phyloP scores from a whole-genome alignment of 179 eudicot genomes.

The Silene vulgaris region DNA sequence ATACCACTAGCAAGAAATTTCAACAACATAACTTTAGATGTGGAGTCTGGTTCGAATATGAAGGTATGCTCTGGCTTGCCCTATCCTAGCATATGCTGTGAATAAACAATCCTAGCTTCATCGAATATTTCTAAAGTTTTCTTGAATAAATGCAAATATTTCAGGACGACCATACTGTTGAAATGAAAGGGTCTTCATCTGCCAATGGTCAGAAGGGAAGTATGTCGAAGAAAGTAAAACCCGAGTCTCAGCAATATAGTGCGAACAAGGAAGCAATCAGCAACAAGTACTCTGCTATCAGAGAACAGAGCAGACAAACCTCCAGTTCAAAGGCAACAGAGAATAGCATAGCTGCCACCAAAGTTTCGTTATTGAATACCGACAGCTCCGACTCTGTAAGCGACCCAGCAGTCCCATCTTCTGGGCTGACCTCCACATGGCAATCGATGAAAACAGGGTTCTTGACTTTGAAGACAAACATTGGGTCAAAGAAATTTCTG shows the following conservation, averaged over 20 bases:
- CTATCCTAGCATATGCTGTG: conserved; percentile 12
- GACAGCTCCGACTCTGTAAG: conserved; percentile 34
- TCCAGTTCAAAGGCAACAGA: conserved; percentile 41
- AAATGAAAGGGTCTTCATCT: conserved; percentile 42
- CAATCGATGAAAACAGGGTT: conserved; percentile 73
- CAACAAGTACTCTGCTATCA: conserved; percentile 67
- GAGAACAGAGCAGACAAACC: conserved; percentile 61
- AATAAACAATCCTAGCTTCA: neutral
- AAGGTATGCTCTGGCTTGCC: conserved; percentile 26
- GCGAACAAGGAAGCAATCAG: conserved; percentile 66
- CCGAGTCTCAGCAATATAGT: conserved; percentile 46
- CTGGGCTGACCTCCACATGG: conserved; percentile 68
- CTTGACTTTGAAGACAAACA: conserved; percentile 58
- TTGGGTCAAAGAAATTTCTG: conserved; percentile 61
- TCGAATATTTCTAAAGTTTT: neutral
- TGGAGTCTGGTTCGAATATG: conserved; percentile 49
- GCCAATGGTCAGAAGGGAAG: conserved; percentile 38
- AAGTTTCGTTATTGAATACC: conserved; percentile 61
- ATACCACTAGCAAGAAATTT: conserved; percentile 88
- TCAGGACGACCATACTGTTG: conserved; percentile 46
- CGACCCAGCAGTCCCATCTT: conserved; percentile 31
- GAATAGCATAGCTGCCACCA: conserved; percentile 46
- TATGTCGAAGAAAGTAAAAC: conserved; percentile 41
- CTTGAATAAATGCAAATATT: conserved; percentile 1
- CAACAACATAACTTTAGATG: conserved; percentile 47